Conservation (phyloP, 1,139 yeast genomes). For the Yamadazyma aaseri region DNA sequence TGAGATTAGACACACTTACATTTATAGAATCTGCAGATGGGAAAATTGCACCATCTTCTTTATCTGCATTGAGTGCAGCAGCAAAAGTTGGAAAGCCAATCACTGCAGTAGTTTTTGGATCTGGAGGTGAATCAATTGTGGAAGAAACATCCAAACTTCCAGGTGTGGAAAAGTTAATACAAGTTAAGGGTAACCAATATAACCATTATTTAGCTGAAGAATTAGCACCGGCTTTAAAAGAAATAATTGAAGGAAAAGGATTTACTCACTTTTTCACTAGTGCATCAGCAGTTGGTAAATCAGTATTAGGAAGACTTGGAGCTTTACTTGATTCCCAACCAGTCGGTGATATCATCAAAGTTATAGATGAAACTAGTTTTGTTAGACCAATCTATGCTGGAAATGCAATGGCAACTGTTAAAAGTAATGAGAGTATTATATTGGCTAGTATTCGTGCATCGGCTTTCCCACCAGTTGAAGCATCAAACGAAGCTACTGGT, state of each 20-base stretch:
- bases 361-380: constrained; percentile 68
- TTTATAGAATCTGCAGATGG: constrained; percentile 63
- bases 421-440: constrained; percentile 62
- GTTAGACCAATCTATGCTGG: constrained; percentile 96
- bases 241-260: constrained; percentile 38
- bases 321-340: constrained; percentile 89
- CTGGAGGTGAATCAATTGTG: constrained; percentile 44
- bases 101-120: constrained; percentile 60
- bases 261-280: constrained; percentile 76
- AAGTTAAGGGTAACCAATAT: constrained; percentile 49
- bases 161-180: constrained; percentile 46
- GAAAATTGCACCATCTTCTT: constrained; percentile 61
- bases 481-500: constrained; percentile 24
- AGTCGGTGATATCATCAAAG: constrained; percentile 72
- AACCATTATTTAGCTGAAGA: constrained; percentile 66
- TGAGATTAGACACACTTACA: constrained; percentile 56
- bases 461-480: constrained; percentile 65
- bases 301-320: constrained; percentile 80
- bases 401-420: constrained; percentile 83
- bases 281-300: constrained; percentile 85
- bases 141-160: constrained; percentile 36
- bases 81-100: constrained; percentile 60
- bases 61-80: constrained; percentile 69
- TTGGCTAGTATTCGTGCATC: constrained; percentile 81
- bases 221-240: constrained; percentile 56